These are phyloP conservation scores for Populus hybrid DNA, from an alignment of 441 rosid genomes.

Conservation along the genomic window DNA sequence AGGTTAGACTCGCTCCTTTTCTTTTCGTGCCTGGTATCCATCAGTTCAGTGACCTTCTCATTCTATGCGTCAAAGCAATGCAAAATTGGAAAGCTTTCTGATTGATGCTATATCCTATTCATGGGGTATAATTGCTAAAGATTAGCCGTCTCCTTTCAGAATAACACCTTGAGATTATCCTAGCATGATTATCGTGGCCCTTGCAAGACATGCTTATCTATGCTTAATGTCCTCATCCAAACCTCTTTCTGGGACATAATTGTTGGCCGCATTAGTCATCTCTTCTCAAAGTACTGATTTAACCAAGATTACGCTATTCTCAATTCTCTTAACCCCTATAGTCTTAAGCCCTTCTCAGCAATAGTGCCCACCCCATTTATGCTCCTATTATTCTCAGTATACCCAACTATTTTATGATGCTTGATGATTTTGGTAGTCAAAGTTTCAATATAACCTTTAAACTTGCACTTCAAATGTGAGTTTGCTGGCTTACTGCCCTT, in stretches of 20 bases:
- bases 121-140: background rate
- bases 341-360: background rate
- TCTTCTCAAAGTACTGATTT: background rate
- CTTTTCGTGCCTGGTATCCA: background rate
- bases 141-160: background rate
- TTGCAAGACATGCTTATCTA: background rate
- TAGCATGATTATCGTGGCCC: background rate
- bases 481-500: background rate
- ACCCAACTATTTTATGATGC: background rate
- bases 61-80: background rate
- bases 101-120: background rate
- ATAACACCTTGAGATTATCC: background rate
- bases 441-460: background rate
- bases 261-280: background rate
- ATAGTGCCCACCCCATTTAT: background rate
- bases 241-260: background rate
- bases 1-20: slow-evolving; percentile 39
- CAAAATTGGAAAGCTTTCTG: background rate
- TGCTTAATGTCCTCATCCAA: background rate
- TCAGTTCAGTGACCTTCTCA: background rate
- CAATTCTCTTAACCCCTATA: background rate
- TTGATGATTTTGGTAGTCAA: background rate
- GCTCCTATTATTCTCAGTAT: background rate
- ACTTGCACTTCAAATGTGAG: background rate
- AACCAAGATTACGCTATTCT: background rate